Conservation (phyloP, 306 rosid species). For the Citrullus colocynthis region DNA sequence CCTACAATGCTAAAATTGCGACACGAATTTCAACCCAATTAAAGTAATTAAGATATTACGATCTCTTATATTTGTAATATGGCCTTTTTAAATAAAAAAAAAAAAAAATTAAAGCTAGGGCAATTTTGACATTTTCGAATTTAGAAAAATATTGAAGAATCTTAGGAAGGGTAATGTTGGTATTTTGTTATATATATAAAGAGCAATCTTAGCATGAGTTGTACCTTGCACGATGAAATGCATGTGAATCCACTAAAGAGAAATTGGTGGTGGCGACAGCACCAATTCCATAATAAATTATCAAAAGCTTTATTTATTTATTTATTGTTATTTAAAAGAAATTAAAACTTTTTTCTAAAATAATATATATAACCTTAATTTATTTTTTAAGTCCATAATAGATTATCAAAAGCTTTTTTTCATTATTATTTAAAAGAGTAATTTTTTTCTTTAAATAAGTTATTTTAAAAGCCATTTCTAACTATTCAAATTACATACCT, state of each 20-base stretch:
- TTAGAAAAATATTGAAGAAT: background rate
- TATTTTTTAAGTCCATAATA: no score
- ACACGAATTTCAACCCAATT: background rate
- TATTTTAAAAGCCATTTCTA: no score
- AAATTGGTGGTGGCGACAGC: constrained; percentile 7
- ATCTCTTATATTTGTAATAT: background rate
- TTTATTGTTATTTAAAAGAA: no score
- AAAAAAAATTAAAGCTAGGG: background rate
- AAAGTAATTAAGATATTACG: no score
- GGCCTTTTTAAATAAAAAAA: background rate
- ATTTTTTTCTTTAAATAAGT: no score
- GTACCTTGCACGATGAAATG: background rate
- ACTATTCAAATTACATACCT: no score
- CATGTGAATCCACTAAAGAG: constrained; percentile 2
- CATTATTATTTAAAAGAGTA: no score
- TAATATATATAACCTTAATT: no score
- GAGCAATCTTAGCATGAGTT: background rate
- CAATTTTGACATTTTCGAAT: background rate
- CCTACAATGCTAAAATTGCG: no score
- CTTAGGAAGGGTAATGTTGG: background rate
- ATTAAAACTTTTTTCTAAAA: no score
- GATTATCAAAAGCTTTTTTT: no score
- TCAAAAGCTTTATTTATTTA: no score
- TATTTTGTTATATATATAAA: background rate
- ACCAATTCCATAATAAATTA: background rate